Evolutionary conservation across 768 basidiomycete genomes (phyloP), one percentile per base, ranked within the genome.

Genomic region (Pleurotus citrinopileatus): DNA sequence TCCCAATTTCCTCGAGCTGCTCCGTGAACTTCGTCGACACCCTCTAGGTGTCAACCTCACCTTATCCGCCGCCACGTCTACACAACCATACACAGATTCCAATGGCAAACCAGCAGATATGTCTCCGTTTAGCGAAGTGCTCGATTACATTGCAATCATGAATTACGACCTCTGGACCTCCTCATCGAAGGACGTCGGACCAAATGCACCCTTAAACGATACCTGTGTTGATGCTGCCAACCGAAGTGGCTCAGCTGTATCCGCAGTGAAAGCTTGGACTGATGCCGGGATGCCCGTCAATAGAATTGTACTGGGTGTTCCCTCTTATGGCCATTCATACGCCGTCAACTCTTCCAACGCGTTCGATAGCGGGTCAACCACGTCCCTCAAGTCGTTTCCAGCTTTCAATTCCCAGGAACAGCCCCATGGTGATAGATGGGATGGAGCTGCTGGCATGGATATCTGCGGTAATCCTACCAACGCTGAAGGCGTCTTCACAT

Each of bases 191-290:
- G 67, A 84, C 58, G 75, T 81, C 45, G 93, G 93, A 1, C 83
- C 95, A 12, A 92, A 91, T 67, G 85, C 94, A 2, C 94, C 95
- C 4, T 75, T 97, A 32, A 74, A 85, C 55, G 87, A 96, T 69
- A 75, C 79, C 0, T 97, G 95, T 65, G 82, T 83, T 0, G 68
- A 84, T 34, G 60, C 75, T 1, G 67, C 67, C 7, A 70, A 82
- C 54, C 86, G 83, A 54, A 70, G 73, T 37, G 92, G 93, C 3
- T 95, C 92, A 46, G 94, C 89, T 8, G 75, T 77, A 20, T 84
- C 85, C 5, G 85, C 89, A 3, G 78, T 98, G 40, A 65, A 73
- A 7, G 79, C 82, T 2, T 97, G 94, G 95, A 81, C 76, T 0
- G 59, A 63, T 0, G 93, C 93, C 34, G 89, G 90, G 9, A 85